A percentile compares a stretch with the other conserved stretches of the same genome.
Conservation (phyloP, 176 grass and related monocot species). For the Aegilops longissima region DNA sequence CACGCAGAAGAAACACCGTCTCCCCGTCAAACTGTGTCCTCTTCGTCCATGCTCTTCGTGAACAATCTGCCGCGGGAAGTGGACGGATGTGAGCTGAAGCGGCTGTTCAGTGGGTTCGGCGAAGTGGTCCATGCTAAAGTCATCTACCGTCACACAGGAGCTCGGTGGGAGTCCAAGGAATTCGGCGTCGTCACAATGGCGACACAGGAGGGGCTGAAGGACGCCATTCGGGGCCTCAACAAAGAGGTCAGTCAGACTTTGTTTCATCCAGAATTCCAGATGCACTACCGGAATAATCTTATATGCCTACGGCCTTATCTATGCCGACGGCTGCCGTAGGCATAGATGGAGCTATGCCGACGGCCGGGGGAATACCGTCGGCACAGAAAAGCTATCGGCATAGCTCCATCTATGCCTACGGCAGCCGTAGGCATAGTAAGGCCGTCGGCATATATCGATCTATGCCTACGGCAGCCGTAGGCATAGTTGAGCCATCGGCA, state of each 20-base stretch:
- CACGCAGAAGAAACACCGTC: neutral
- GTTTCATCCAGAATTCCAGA: neutral
- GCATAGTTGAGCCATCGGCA: too few relatives aligned
- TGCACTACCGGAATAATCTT: too few relatives aligned
- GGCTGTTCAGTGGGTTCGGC: constrained; percentile 70
- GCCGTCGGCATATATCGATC: too few relatives aligned
- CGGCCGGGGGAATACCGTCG: too few relatives aligned
- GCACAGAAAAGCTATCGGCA: too few relatives aligned
- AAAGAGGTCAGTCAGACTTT: constrained; percentile 39
- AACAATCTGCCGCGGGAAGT: constrained; percentile 70
- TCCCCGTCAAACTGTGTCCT: neutral
- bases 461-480: too few relatives aligned
- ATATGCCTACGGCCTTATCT: too few relatives aligned
- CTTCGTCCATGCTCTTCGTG: constrained; percentile 58
- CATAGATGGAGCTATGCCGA: too few relatives aligned
- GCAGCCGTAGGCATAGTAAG: too few relatives aligned
- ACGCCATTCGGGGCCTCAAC: constrained; percentile 80
- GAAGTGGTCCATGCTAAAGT: constrained; percentile 74
- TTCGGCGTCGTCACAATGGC: constrained; percentile 85
- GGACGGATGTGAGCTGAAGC: constrained; percentile 42
- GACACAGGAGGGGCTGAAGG: constrained; percentile 56
- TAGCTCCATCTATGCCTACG: too few relatives aligned
- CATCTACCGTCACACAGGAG: constrained; percentile 26
- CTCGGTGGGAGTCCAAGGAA: constrained; percentile 19
- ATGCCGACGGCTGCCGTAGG: too few relatives aligned